These are phyloP conservation scores for Pseudogymnoascus sp. DNA, from an alignment of 2,329 filamentous ascomycete species.

Conservation along the genomic window DNA sequence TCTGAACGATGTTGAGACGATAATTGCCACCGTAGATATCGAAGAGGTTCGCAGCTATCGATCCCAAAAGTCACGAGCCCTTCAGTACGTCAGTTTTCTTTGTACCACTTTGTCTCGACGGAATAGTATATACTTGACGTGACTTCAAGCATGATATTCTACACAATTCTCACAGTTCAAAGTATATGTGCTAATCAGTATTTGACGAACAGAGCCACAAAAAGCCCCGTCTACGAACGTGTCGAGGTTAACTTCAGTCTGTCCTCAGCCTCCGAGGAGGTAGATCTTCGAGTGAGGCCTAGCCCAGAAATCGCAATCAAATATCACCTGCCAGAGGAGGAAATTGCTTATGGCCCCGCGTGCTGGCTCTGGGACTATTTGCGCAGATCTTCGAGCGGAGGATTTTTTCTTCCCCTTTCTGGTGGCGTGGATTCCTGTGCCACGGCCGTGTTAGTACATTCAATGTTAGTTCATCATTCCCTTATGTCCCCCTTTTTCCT, in stretches of 20 bases:
- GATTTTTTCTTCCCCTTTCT: conserved; percentile 47
- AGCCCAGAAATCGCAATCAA: conserved; percentile 34
- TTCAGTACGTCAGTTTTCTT: conserved; percentile 13
- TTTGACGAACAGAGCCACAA: conserved; percentile 11
- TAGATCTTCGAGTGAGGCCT: conserved; percentile 34
- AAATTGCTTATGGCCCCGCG: conserved; percentile 55
- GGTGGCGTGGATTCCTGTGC: conserved; percentile 54
- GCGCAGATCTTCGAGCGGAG: conserved; percentile 37
- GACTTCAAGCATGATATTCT: neutral
- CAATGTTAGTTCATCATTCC: conserved; percentile 23
- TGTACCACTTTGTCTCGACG: neutral
- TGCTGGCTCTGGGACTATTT: conserved; percentile 61
- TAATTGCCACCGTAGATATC: conserved; percentile 57
- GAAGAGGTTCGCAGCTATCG: conserved; percentile 61
- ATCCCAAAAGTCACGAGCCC: conserved; percentile 22
- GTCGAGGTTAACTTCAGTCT: conserved; percentile 36
- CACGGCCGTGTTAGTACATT: conserved; percentile 39
- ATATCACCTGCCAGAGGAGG: conserved; percentile 56
- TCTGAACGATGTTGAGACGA: conserved; percentile 55
- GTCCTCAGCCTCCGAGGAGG: conserved; percentile 31
- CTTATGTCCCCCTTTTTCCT: neutral
- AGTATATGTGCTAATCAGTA: neutral
- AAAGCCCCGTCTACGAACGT: conserved; percentile 31
- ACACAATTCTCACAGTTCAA: neutral
- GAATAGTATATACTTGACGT: neutral